These are phyloP conservation scores for Pythium dissotocum DNA, from an alignment of 352 stramenopile genomes.

Conservation along the genomic window DNA sequence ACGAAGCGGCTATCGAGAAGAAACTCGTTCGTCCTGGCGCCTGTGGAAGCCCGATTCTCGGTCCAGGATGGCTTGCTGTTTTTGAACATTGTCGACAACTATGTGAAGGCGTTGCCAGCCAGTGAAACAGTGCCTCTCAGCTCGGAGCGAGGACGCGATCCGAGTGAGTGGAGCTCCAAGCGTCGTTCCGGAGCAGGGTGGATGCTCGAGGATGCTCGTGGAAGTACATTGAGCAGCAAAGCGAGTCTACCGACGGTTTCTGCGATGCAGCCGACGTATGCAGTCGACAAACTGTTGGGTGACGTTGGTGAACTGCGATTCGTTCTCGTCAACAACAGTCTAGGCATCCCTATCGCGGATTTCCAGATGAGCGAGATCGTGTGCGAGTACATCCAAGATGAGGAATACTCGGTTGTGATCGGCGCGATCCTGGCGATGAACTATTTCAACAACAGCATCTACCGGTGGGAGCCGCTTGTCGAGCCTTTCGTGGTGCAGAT, in stretches of 20 bases:
- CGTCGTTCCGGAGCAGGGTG: constrained; percentile 5
- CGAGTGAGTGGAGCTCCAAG: constrained; percentile 7
- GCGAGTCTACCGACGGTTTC: constrained; percentile 4
- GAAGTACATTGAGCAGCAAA: constrained; percentile 21
- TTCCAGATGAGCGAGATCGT: constrained; percentile 87
- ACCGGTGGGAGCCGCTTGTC: constrained; percentile 85
- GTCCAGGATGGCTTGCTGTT: constrained; percentile 86
- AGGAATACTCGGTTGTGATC: constrained; percentile 80
- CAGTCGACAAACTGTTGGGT: constrained; percentile 78
- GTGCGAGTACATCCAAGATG: constrained; percentile 86
- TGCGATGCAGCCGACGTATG: constrained; percentile 31
- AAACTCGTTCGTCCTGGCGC: constrained; percentile 80
- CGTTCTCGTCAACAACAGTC: constrained; percentile 88
- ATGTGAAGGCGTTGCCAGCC: constrained; percentile 42
- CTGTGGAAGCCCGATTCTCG: constrained; percentile 84
- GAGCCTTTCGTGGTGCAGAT: constrained; percentile 84
- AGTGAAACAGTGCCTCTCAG: constrained; percentile 4
- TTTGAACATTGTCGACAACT: constrained; percentile 86
- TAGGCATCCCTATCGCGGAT: constrained; percentile 85
- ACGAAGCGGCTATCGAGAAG: constrained; percentile 46
- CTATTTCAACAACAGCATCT: constrained; percentile 93
- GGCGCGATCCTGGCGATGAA: constrained; percentile 81
- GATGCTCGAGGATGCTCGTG: constrained; percentile 13
- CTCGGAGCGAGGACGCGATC: constrained; percentile 10
- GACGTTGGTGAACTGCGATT: constrained; percentile 84